These are phyloP conservation scores for Mucor ambiguus DNA, from an alignment of 371 early-diverging fungal species.

Conservation along the genomic window DNA sequence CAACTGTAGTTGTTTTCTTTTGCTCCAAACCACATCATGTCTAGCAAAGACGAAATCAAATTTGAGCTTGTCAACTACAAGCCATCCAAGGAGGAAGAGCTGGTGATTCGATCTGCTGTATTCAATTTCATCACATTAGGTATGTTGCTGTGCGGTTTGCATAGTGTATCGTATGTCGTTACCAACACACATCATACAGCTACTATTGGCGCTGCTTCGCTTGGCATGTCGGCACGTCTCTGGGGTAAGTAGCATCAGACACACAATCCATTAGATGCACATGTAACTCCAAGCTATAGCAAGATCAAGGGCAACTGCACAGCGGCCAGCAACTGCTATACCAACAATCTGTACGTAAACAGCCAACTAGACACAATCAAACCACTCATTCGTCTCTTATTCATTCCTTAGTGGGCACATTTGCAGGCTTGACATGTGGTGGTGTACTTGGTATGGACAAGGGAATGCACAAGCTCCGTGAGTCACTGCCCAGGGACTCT, in stretches of 20 bases:
- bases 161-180: neutral
- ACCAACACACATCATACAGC: slow-evolving; percentile 19
- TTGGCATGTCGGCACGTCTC: slow-evolving; percentile 40
- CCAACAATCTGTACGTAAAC: slow-evolving; percentile 39
- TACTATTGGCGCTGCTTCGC: slow-evolving; percentile 41
- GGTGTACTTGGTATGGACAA: slow-evolving; percentile 42
- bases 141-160: slow-evolving; percentile 5
- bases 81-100: slow-evolving; percentile 33
- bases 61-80: slow-evolving; percentile 30
- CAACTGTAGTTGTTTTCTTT: neutral
- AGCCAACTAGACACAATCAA: neutral
- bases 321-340: slow-evolving; percentile 26
- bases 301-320: slow-evolving; percentile 21
- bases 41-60: slow-evolving; percentile 34
- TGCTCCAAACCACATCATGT: slow-evolving; percentile 11
- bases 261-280: neutral
- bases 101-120: slow-evolving; percentile 40
- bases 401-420: slow-evolving; percentile 36
- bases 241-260: slow-evolving; percentile 28
- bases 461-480: slow-evolving; percentile 42
- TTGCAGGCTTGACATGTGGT: slow-evolving; percentile 38
- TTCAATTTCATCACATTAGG: slow-evolving; percentile 39
- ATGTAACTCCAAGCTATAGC: neutral
- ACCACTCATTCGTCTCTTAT: neutral
- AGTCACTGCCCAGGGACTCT: slow-evolving; percentile 35